phyloP scores from a whole-genome alignment of 1,284 basidiomycete species.

The Waitea zeae region DNA sequence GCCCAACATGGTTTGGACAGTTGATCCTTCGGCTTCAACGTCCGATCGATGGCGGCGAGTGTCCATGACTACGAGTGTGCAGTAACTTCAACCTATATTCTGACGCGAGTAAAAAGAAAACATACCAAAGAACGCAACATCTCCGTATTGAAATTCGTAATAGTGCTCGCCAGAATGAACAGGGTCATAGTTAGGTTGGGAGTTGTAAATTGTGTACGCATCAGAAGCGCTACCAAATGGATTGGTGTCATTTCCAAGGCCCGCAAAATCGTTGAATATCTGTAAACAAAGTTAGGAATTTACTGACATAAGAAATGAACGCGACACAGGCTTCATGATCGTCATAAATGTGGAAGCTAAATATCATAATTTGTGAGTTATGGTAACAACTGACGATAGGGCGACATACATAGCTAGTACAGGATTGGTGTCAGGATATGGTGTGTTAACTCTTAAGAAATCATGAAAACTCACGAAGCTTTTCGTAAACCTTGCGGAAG shows the following conservation, averaged over 20 bases:
- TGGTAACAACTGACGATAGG: background rate
- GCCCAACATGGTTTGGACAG: slow-evolving; percentile 54
- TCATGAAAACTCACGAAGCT: slow-evolving; percentile 31
- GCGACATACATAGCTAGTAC: slow-evolving; percentile 1
- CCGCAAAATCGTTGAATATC: slow-evolving; percentile 50
- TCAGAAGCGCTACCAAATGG: slow-evolving; percentile 38
- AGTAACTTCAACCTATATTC: too few relatives aligned
- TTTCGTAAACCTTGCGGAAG: slow-evolving; percentile 48
- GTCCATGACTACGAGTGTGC: too few relatives aligned
- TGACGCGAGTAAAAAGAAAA: too few relatives aligned
- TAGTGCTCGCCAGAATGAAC: slow-evolving; percentile 29
- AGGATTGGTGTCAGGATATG: too few relatives aligned
- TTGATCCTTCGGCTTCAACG: slow-evolving; percentile 20
- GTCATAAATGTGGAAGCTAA: slow-evolving; percentile 45
- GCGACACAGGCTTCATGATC: slow-evolving; percentile 50
- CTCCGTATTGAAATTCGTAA: slow-evolving; percentile 50
- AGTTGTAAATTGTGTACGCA: slow-evolving; percentile 55
- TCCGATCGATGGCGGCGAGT: slow-evolving; percentile 49
- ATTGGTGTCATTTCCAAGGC: slow-evolving; percentile 31
- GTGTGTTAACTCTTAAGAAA: slow-evolving; percentile 1
- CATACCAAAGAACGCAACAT: slow-evolving; percentile 65
- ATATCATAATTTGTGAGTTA: slow-evolving; percentile 22
- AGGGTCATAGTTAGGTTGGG: slow-evolving; percentile 46
- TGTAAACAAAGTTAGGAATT: too few relatives aligned
- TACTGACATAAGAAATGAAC: too few relatives aligned